Evolutionary conservation across 495 filamentous ascomycete species (phyloP).

Genomic region (Trypethelium eluteriae): DNA sequence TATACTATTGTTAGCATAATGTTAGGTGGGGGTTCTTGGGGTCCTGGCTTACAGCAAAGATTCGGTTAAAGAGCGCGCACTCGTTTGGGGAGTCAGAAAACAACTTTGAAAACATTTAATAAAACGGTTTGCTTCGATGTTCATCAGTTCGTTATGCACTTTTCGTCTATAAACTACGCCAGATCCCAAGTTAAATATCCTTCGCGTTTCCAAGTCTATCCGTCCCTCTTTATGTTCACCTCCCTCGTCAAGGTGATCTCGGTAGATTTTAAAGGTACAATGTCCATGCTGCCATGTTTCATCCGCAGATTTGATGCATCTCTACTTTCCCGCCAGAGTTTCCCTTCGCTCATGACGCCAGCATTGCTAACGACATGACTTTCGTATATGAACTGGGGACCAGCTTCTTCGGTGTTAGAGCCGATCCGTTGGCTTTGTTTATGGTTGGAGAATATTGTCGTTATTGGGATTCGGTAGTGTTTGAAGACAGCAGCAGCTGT

Average conservation of each 20-base stretch:
- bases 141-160: too few relatives aligned
- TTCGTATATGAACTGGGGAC: neutral
- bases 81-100: too few relatives aligned
- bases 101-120: too few relatives aligned
- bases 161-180: neutral
- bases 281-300: neutral
- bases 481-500: neutral
- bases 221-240: neutral
- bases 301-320: neutral
- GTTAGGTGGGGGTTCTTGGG: too few relatives aligned
- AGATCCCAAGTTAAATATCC: neutral
- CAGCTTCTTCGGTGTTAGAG: neutral
- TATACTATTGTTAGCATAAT: too few relatives aligned
- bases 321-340: neutral
- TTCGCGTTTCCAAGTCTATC: neutral
- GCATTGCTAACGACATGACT: neutral
- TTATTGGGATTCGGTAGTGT: neutral
- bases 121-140: too few relatives aligned
- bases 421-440: neutral
- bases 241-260: neutral
- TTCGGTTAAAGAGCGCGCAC: too few relatives aligned
- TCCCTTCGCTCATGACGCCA: neutral
- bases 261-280: neutral
- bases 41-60: too few relatives aligned
- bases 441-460: neutral